Evolutionary conservation across 805 yeast genomes (phyloP).

Genomic region (Yarrowia yakushimensis): DNA sequence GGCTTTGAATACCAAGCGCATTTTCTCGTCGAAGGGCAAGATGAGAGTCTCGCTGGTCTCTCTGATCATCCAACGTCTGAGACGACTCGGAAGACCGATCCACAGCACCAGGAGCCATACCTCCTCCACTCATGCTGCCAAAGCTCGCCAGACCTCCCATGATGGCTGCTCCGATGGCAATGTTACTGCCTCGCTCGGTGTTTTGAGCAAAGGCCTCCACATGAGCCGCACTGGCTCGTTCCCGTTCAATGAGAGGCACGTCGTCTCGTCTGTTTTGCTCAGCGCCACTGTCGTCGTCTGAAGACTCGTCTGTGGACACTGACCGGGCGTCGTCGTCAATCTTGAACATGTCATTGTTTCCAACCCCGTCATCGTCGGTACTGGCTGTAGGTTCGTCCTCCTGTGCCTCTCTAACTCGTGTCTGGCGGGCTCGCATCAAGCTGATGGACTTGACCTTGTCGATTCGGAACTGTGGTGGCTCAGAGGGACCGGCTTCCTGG

Average conservation of each 20-base stretch:
- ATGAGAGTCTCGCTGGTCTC: not conserved
- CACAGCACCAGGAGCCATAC: conserved; percentile 25
- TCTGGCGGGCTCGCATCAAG: conserved; percentile 6
- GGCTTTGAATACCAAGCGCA: not conserved
- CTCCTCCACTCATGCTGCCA: conserved; percentile 18
- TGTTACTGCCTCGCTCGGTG: conserved; percentile 4
- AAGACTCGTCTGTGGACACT: conserved; percentile 7
- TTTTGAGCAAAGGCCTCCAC: not conserved
- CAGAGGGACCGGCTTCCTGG: not conserved
- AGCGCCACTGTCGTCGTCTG: conserved; percentile 22
- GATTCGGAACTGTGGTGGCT: not conserved
- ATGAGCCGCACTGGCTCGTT: conserved; percentile 2
- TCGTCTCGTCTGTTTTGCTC: not conserved
- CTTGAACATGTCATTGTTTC: not conserved
- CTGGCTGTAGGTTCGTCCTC: not conserved
- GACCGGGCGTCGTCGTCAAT: not conserved
- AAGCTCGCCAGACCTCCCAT: conserved; percentile 6
- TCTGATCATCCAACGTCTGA: not conserved
- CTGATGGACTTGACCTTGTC: conserved; percentile 14
- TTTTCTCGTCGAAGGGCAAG: not conserved
- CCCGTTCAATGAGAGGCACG: conserved; percentile 5
- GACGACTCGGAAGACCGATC: conserved; percentile 5
- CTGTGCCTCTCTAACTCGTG: not conserved
- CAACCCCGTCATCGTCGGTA: not conserved
- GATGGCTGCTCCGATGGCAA: not conserved